Conservation (phyloP, 1,284 basidiomycete species). For the Fomitopsis pinicola region DNA sequence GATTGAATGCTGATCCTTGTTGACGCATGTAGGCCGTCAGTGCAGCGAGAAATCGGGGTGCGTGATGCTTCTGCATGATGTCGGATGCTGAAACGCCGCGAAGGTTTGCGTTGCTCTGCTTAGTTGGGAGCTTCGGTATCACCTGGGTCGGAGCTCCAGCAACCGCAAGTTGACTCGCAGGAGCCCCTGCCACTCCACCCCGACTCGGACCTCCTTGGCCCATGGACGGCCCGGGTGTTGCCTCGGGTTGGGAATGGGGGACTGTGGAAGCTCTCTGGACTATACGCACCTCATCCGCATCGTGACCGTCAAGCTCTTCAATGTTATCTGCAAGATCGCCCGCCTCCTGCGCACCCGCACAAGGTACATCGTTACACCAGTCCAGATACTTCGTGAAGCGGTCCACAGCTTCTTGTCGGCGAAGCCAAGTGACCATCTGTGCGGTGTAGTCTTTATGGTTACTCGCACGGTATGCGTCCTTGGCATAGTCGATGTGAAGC, state of each 20-base stretch:
- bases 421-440: conserved; percentile 29
- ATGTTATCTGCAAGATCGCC: neutral
- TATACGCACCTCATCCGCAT: too few species aligned
- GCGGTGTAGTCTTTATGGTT: conserved; percentile 20
- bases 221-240: too few species aligned
- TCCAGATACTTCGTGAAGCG: neutral
- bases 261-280: too few species aligned
- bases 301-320: too few species aligned
- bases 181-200: too few species aligned
- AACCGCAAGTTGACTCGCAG: too few species aligned
- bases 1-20: neutral
- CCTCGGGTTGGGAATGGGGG: too few species aligned
- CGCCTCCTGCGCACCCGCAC: neutral
- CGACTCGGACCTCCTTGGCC: too few species aligned
- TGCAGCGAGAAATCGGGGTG: conserved; percentile 8
- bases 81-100: neutral
- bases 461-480: conserved; percentile 19
- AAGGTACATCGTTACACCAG: neutral
- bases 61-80: conserved; percentile 6
- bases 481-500: conserved; percentile 25
- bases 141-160: too few species aligned
- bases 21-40: conserved; percentile 1
- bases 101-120: neutral
- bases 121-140: too few species aligned
- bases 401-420: conserved; percentile 6